Conservation (phyloP, 495 filamentous ascomycete genomes). For the Aspergillus asperescens region DNA sequence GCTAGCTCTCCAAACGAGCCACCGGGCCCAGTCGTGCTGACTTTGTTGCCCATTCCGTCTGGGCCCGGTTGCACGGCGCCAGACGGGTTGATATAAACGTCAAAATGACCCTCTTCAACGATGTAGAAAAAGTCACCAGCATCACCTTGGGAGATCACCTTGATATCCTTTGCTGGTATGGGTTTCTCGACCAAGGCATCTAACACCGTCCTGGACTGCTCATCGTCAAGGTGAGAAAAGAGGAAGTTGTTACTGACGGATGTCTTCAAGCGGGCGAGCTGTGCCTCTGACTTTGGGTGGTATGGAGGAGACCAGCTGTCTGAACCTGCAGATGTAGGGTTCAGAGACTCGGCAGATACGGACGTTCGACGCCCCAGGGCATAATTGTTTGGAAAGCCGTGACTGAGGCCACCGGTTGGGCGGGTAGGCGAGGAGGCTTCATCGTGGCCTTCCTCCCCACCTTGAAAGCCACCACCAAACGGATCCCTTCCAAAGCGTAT, state of each 20-base stretch:
- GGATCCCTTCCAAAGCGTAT: constrained; percentile 36
- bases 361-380: constrained; percentile 90
- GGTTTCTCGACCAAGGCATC: constrained; percentile 91
- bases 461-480: constrained; percentile 28
- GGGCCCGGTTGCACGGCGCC: constrained; percentile 75
- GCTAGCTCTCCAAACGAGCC: constrained; percentile 97
- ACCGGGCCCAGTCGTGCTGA: constrained; percentile 76
- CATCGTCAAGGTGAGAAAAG: constrained; percentile 91
- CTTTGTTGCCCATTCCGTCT: constrained; percentile 78
- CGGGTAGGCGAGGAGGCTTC: constrained; percentile 30
- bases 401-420: constrained; percentile 36
- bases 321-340: constrained; percentile 72
- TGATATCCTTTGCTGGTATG: constrained; percentile 90
- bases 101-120: constrained; percentile 85
- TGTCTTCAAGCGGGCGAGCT: constrained; percentile 68
- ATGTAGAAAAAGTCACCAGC: constrained; percentile 97
- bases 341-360: constrained; percentile 93
- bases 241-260: constrained; percentile 89
- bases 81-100: constrained; percentile 81
- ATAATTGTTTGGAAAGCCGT: constrained; percentile 87
- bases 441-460: constrained; percentile 22
- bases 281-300: constrained; percentile 76
- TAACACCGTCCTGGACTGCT: constrained; percentile 79
- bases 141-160: constrained; percentile 94
- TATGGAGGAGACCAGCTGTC: constrained; percentile 88